Base-by-base conservation (phyloP, 176 grass and related monocot species). In the Rhynchospora tenuis region DNA sequence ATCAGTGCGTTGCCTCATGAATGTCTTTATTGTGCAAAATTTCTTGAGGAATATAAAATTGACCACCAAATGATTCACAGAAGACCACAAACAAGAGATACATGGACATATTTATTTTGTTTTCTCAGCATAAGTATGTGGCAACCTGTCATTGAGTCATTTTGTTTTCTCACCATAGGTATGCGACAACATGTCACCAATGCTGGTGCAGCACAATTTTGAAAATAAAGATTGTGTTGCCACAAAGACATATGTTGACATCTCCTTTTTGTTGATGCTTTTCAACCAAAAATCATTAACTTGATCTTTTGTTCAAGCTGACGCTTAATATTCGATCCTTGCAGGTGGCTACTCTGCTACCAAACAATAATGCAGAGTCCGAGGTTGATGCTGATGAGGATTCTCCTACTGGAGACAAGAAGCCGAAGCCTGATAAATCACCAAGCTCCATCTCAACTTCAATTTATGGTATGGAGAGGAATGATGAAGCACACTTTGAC, bases 301-400 rank as follows among this genome's bases (percentile, higher is more conserved):
- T 74, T 26, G 22, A 74, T 74, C 46, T 8, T 54, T 74, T 27
- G 33, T 65, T 80, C 26, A 19, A 38, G 76, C 51, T 80, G 64
- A 46, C 16, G 15, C 61, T 68, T 67, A 44, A 9, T 10, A 48
- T 44, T 81, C 43, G 14, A 46, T 81, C 55, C 31, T 15, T 7
- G 52, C 63, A 82, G 86, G 85, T 88, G 11, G 90, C 84, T 83
- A 64, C 87, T 56, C 19, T 44, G 9, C 76, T 85, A 75, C 84
- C 85, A 52, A 99, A 92, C 33, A 95, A 93, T 17, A 76, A 77
- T 77, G 73, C 86, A 1, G 97, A 99, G 50, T 99, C 91, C 9
- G 97, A 99, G 86, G 85, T 81, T 14, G 97, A 99, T 85, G 83
- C 60, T 0, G 92, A 92, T 1, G 94, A 93, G 47, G 97, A 99